Conservation (phyloP, 1,284 basidiomycete species). For the Coniferiporia sulphurascens region DNA sequence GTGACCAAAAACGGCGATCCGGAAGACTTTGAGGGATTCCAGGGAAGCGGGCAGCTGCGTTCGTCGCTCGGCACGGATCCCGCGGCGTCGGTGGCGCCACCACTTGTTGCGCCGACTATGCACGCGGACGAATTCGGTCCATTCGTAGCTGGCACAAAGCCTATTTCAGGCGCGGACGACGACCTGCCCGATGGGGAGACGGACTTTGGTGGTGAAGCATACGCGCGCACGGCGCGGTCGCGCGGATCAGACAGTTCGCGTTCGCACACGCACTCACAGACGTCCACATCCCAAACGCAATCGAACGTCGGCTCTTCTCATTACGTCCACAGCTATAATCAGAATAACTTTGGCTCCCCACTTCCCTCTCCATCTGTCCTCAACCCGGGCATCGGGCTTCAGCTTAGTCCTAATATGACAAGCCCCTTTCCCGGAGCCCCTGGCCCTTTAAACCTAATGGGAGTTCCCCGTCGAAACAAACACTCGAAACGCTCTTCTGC, state of each 20-base stretch:
- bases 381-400: conserved; percentile 9
- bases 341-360: not conserved
- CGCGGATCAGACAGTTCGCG: conserved; percentile 31
- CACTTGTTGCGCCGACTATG: conserved; percentile 17
- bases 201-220: conserved; percentile 56
- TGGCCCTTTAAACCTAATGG: not conserved
- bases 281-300: conserved; percentile 42
- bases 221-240: conserved; percentile 37
- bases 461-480: conserved; percentile 23
- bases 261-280: conserved; percentile 54
- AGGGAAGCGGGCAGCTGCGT: conserved; percentile 27
- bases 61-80: conserved; percentile 18
- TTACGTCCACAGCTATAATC: conserved; percentile 21
- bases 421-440: conserved; percentile 13
- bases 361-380: not conserved
- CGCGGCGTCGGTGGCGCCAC: conserved; percentile 15
- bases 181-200: conserved; percentile 43
- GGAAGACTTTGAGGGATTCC: conserved; percentile 54
- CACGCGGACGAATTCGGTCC: conserved; percentile 35
- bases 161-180: conserved; percentile 26
- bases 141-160: conserved; percentile 28
- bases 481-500: conserved; percentile 24
- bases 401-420: conserved; percentile 17
- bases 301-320: conserved; percentile 30
- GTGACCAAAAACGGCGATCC: conserved; percentile 23